Percentiles rank a stretch among this genome's conserved stretches.
Conservation (phyloP, 768 basidiomycete genomes). For the Xerocomus potaroensis region DNA sequence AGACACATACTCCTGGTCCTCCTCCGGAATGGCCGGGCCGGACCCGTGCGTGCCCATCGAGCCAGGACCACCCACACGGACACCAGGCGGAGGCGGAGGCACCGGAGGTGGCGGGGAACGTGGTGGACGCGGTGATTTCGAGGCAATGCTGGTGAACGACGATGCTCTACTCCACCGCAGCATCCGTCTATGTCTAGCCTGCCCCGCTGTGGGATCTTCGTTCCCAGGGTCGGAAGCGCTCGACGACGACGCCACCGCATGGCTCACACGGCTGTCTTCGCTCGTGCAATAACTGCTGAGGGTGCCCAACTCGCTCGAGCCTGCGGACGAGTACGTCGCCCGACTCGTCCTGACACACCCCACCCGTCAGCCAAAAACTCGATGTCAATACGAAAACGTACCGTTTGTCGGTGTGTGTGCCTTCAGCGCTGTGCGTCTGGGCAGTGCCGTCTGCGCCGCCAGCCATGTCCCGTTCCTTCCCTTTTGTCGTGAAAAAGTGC, state of each 20-base stretch:
- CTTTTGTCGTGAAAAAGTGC: conserved; percentile 14
- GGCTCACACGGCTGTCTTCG: background rate
- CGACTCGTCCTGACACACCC: conserved; percentile 13
- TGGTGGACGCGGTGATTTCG: background rate
- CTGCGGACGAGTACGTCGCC: conserved; percentile 11
- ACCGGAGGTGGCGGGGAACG: background rate
- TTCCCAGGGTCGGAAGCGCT: conserved; percentile 2
- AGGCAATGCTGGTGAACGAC: background rate
- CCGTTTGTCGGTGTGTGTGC: conserved; percentile 3
- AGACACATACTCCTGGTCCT: conserved; percentile 20
- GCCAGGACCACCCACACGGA: background rate
- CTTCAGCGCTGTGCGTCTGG: background rate
- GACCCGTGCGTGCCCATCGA: background rate
- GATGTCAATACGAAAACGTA: no score
- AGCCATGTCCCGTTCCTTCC: background rate
- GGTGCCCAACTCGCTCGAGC: background rate
- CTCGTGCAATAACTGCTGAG: background rate
- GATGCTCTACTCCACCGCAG: background rate
- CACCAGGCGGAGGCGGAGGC: background rate
- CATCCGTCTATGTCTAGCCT: background rate
- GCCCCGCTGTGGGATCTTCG: background rate
- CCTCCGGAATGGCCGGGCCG: conserved; percentile 8
- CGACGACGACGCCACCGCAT: conserved; percentile 1
- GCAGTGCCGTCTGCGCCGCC: background rate
- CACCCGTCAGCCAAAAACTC: no score